Conservation (phyloP, 2,329 filamentous ascomycete species). For the Fusarium guadeloupense region DNA sequence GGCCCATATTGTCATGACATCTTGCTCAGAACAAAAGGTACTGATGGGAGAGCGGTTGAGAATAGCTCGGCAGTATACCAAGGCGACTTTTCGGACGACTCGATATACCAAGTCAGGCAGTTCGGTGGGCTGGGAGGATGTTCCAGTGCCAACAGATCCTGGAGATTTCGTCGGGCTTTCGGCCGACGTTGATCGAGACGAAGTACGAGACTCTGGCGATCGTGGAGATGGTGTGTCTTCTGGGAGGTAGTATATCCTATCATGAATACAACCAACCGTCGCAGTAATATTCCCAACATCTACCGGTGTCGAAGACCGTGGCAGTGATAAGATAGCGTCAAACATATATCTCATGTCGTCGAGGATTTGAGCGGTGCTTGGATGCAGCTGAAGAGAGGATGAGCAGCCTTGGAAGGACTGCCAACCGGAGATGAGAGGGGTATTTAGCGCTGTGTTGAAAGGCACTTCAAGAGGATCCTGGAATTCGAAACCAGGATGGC, state of each 20-base stretch:
- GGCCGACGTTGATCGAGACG: slow-evolving; percentile 23
- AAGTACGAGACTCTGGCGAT: slow-evolving; percentile 14
- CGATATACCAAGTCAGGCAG: slow-evolving; percentile 57
- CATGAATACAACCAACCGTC: slow-evolving; percentile 53
- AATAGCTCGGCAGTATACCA: slow-evolving; percentile 60
- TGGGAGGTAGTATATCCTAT: slow-evolving; percentile 50
- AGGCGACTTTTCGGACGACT: slow-evolving; percentile 56
- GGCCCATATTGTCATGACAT: slow-evolving; percentile 57
- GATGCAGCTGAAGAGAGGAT: slow-evolving; percentile 55
- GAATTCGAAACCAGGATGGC: slow-evolving; percentile 54
- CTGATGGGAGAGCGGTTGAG: slow-evolving; percentile 54
- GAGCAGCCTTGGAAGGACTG: slow-evolving; percentile 55
- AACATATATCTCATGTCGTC: slow-evolving; percentile 62
- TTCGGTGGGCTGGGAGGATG: slow-evolving; percentile 31
- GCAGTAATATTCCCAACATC: slow-evolving; percentile 52
- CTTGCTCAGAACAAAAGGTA: slow-evolving; percentile 49
- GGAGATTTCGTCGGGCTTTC: slow-evolving; percentile 26
- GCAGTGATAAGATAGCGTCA: slow-evolving; percentile 53
- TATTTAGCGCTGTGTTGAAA: slow-evolving; percentile 57
- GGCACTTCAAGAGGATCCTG: slow-evolving; percentile 50
- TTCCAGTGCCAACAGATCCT: slow-evolving; percentile 21
- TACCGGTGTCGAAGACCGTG: slow-evolving; percentile 46
- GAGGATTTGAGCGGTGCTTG: slow-evolving; percentile 58
- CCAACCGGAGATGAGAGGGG: slow-evolving; percentile 56
- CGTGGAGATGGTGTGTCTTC: slow-evolving; percentile 37